Evolutionary conservation across 495 filamentous ascomycete genomes (phyloP).

Genomic region (Neurospora sublineolata): DNA sequence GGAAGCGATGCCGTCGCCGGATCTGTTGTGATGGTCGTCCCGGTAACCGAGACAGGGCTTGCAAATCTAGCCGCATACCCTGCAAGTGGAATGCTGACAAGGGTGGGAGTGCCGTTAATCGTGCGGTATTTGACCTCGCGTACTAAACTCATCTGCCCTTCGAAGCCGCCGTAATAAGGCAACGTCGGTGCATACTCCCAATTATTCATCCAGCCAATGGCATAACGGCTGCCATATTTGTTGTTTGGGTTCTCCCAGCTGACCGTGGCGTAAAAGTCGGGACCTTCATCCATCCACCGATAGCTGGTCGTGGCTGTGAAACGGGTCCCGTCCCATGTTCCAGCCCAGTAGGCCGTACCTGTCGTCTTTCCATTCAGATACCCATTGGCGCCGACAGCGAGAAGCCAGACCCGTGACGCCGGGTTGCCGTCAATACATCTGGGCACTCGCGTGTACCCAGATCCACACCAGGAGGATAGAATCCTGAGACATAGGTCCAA

Average conservation of each 20-base stretch:
- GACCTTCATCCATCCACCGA: background rate
- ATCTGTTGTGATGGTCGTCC: background rate
- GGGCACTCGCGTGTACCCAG: background rate
- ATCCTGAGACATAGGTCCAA: background rate
- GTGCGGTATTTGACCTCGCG: background rate
- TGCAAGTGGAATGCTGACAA: background rate
- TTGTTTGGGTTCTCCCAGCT: background rate
- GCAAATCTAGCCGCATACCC: background rate
- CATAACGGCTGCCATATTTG: background rate
- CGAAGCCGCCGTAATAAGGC: background rate
- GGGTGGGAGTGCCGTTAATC: background rate
- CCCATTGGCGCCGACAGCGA: background rate
- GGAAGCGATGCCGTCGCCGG: background rate
- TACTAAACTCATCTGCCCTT: background rate
- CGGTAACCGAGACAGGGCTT: background rate
- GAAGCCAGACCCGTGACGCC: background rate
- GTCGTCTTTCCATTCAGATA: background rate
- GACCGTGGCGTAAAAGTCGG: background rate
- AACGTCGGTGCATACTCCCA: background rate
- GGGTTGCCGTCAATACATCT: background rate
- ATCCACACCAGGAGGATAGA: background rate
- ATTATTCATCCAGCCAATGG: background rate
- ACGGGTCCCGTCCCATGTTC: background rate
- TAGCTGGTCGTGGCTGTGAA: background rate
- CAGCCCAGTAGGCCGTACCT: background rate